Evolutionary conservation across 2,329 filamentous ascomycete genomes (phyloP).

Genomic region (Beauveria scarabaeidicola): DNA sequence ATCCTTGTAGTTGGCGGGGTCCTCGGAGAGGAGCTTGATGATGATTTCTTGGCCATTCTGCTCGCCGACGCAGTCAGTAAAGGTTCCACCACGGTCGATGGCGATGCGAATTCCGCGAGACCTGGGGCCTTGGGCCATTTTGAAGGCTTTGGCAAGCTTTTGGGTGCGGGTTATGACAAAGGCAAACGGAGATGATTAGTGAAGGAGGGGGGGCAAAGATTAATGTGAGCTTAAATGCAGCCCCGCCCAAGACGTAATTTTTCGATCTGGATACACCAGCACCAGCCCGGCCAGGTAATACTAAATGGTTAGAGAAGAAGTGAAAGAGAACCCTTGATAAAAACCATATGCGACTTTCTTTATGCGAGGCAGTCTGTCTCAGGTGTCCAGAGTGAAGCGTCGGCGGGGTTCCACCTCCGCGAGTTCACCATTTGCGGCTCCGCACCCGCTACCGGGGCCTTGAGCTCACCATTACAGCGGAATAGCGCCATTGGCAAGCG

Average conservation of each 20-base stretch:
- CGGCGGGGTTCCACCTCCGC: slow-evolving; percentile 17
- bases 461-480: not conserved
- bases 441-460: not conserved
- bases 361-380: not conserved
- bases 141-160: not conserved
- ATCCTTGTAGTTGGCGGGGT: slow-evolving; percentile 83
- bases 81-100: slow-evolving; percentile 77
- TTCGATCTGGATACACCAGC: not conserved
- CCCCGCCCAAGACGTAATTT: not conserved
- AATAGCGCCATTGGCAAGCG: not conserved
- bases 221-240: not conserved
- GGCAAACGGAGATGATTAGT: not conserved
- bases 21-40: slow-evolving; percentile 83
- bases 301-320: not conserved
- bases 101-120: slow-evolving; percentile 63
- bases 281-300: not conserved
- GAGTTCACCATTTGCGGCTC: slow-evolving; percentile 6
- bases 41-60: slow-evolving; percentile 69
- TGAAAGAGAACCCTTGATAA: no score
- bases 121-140: slow-evolving; percentile 28
- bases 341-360: not conserved
- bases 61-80: slow-evolving; percentile 87
- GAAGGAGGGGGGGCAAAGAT: not conserved
- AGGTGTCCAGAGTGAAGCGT: not conserved
- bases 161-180: slow-evolving; percentile 2